Conservation (phyloP, 176 grass and related monocot genomes). For the Avena atlantica region DNA sequence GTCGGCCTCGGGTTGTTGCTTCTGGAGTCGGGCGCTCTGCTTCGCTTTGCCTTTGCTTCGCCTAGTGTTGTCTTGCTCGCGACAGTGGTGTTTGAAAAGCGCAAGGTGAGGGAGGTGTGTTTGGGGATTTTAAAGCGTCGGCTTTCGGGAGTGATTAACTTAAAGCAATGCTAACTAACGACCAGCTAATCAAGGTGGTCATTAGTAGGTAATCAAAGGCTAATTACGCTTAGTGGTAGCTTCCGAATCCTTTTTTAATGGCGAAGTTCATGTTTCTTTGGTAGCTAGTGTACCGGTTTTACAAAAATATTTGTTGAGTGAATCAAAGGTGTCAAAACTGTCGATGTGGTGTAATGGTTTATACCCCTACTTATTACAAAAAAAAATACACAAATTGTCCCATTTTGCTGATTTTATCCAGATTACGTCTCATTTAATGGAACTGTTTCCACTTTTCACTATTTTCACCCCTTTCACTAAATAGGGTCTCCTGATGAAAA, state of each 20-base stretch:
- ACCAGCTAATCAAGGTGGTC: slow-evolving; percentile 40
- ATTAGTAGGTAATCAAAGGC: neutral
- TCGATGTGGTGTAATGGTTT: too few species aligned
- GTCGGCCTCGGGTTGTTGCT: slow-evolving; percentile 27
- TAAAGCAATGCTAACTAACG: neutral
- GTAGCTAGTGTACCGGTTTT: too few species aligned
- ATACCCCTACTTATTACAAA: too few species aligned
- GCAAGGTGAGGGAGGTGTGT: neutral
- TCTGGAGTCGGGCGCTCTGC: slow-evolving; percentile 28
- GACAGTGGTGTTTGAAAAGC: slow-evolving; percentile 51
- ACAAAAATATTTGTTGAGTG: too few species aligned
- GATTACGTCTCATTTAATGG: too few species aligned
- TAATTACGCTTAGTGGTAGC: neutral
- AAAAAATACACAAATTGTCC: too few species aligned
- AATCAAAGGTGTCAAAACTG: too few species aligned
- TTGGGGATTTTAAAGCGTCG: slow-evolving; percentile 39
- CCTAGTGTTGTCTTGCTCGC: slow-evolving; percentile 51
- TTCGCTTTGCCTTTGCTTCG: slow-evolving; percentile 12
- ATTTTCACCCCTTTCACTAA: too few species aligned
- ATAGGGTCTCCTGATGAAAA: too few species aligned
- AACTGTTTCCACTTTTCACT: too few species aligned
- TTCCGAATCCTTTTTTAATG: neutral
- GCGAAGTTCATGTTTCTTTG: too few species aligned
- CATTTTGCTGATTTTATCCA: too few species aligned
- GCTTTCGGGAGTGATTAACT: slow-evolving; percentile 38